These are phyloP conservation scores for Brettanomyces anomalus DNA, from an alignment of 805 yeast genomes.

Conservation along the genomic window DNA sequence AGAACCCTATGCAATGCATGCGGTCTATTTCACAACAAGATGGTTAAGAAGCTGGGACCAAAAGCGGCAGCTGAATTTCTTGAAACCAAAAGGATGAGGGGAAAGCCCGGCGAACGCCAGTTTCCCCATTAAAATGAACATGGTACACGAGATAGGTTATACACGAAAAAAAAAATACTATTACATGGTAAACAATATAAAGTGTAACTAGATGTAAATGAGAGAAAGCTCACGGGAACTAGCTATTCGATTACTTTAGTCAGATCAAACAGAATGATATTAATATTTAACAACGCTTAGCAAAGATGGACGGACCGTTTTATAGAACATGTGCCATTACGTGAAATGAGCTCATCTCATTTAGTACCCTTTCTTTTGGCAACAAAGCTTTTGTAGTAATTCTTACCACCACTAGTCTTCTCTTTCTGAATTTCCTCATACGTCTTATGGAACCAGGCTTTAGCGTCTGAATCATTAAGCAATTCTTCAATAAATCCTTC, in stretches of 20 bases:
- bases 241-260: no score
- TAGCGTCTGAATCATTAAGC: slow-evolving; percentile 60
- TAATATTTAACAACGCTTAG: not conserved
- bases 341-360: not conserved
- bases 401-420: slow-evolving; percentile 55
- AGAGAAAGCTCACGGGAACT: no score
- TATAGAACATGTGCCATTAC: not conserved
- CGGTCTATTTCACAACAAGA: slow-evolving; percentile 66
- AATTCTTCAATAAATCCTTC: slow-evolving; percentile 75
- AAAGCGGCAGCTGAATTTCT: slow-evolving; percentile 32
- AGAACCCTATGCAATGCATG: slow-evolving; percentile 88
- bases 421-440: slow-evolving; percentile 69
- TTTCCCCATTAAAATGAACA: no score
- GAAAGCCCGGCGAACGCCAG: slow-evolving; percentile 20
- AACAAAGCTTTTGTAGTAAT: slow-evolving; percentile 53
- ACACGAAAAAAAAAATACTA: no score
- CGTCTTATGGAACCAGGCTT: slow-evolving; percentile 75
- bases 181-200: no score
- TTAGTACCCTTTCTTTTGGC: slow-evolving; percentile 39
- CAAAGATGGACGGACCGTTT: not conserved
- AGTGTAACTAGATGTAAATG: no score
- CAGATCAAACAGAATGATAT: no score
- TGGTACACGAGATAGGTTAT: no score
- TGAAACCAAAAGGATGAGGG: slow-evolving; percentile 20
- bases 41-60: slow-evolving; percentile 39